Percentiles rank a stretch among this genome's conserved stretches.
Evolutionary conservation across 257 asterid species (phyloP).

Genomic region (Apocynum venetum): DNA sequence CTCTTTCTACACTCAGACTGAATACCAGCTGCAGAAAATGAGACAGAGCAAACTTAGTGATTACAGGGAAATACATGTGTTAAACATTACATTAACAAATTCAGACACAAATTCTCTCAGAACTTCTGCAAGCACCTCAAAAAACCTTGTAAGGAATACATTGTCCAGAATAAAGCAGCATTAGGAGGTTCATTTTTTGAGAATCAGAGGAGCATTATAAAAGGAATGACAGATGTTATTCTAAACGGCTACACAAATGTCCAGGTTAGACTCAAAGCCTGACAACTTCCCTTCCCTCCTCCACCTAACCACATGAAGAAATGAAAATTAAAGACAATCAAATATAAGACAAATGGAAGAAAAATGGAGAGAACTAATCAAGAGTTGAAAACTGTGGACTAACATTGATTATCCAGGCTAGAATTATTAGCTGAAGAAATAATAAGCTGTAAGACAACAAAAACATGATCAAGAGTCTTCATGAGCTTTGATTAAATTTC

Average conservation of each 20-base stretch:
- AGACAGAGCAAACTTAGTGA: neutral
- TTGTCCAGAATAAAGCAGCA: neutral
- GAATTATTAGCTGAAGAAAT: neutral
- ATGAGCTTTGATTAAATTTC: too few relatives aligned
- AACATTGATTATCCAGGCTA: neutral
- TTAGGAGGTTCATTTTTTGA: neutral
- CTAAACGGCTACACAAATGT: neutral
- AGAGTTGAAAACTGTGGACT: neutral
- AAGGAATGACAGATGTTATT: neutral
- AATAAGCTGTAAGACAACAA: neutral
- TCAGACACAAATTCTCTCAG: neutral
- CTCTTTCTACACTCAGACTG: neutral
- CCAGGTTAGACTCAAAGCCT: neutral
- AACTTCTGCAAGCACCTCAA: neutral
- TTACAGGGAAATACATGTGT: neutral
- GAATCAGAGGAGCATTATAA: neutral
- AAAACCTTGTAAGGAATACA: neutral
- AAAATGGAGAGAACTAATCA: neutral
- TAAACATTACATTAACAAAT: neutral
- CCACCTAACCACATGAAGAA: neutral
- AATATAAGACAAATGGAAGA: neutral
- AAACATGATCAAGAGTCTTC: neutral
- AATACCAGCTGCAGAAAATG: neutral
- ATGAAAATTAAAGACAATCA: neutral
- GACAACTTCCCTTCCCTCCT: neutral